Evolutionary conservation across 1,284 basidiomycete species (phyloP).

Genomic region (Sparassis latifolia): DNA sequence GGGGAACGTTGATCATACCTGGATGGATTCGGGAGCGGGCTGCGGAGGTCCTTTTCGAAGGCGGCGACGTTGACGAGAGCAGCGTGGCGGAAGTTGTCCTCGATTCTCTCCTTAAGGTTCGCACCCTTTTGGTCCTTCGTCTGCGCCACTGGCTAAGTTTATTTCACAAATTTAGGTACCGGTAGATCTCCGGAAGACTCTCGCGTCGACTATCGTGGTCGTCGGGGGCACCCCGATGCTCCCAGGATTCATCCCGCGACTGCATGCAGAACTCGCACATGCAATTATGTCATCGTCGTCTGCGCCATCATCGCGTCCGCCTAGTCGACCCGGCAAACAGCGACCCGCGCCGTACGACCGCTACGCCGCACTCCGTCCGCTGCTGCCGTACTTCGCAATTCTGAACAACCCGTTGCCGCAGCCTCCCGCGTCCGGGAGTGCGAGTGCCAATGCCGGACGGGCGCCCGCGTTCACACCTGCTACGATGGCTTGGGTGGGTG

Average conservation of each 20-base stretch:
- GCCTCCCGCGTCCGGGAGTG: conserved; percentile 24
- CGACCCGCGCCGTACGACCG: conserved; percentile 55
- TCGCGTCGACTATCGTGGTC: conserved; percentile 79
- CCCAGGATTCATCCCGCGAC: conserved; percentile 85
- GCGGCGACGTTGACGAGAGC: conserved; percentile 80
- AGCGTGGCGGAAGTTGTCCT: conserved; percentile 80
- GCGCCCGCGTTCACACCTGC: conserved; percentile 82
- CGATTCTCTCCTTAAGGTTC: conserved; percentile 71
- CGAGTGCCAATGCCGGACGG: conserved; percentile 57
- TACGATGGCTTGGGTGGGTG: conserved; percentile 87
- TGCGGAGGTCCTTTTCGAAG: conserved; percentile 86
- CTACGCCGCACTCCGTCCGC: conserved; percentile 64
- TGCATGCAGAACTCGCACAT: conserved; percentile 69
- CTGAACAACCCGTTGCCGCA: conserved; percentile 75
- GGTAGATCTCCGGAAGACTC: conserved; percentile 77
- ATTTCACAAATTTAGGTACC: conserved; percentile 55
- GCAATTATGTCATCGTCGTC: conserved; percentile 44
- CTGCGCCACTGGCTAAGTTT: neutral
- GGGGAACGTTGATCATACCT: conserved; percentile 81
- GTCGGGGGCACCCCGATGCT: conserved; percentile 88
- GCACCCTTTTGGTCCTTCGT: conserved; percentile 4
- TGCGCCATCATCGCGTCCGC: conserved; percentile 21
- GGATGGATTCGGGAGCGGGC: conserved; percentile 93
- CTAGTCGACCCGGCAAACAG: conserved; percentile 33
- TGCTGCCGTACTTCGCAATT: conserved; percentile 69